Conservation (phyloP, 768 basidiomycete species). For the Neoboletus brunneissimus region DNA sequence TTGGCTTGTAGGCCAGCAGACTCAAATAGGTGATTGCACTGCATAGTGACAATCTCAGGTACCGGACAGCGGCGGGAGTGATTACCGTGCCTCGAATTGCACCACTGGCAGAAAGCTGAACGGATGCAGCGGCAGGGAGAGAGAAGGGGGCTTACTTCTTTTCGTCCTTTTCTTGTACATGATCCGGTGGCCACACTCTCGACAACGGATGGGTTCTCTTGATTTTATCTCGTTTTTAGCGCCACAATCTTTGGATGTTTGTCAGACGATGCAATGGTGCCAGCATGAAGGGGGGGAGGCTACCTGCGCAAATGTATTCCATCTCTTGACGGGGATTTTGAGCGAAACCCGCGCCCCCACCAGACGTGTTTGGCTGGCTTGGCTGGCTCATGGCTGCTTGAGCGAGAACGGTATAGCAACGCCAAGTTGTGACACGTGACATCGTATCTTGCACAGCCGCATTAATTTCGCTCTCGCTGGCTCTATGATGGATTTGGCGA, state of each 20-base stretch:
- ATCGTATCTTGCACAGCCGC: slow-evolving; percentile 8
- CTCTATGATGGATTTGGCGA: slow-evolving; percentile 9
- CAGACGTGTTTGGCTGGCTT: slow-evolving; percentile 30
- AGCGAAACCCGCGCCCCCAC: slow-evolving; percentile 33
- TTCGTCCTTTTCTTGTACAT: slow-evolving; percentile 98
- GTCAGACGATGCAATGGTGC: slow-evolving; percentile 11
- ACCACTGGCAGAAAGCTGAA: slow-evolving; percentile 26
- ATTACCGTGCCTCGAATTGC: slow-evolving; percentile 34
- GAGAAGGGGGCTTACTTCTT: slow-evolving; percentile 64
- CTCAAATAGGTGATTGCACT: neutral
- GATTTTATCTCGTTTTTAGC: slow-evolving; percentile 89
- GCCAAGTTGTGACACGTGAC: slow-evolving; percentile 15
- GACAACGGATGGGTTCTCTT: slow-evolving; percentile 91
- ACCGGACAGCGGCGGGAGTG: neutral
- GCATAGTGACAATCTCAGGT: neutral
- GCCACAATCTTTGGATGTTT: slow-evolving; percentile 67
- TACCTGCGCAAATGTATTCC: slow-evolving; percentile 88
- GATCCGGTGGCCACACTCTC: slow-evolving; percentile 96
- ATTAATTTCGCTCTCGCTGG: neutral
- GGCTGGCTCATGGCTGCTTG: slow-evolving; percentile 39
- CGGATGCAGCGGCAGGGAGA: neutral
- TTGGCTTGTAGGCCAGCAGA: neutral
- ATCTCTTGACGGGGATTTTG: slow-evolving; percentile 56
- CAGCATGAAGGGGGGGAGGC: slow-evolving; percentile 17
- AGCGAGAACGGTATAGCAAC: neutral